A percentile compares a stretch with the other conserved stretches of the same genome.
phyloP scores from a whole-genome alignment of 176 grass and related monocot species.

The Pontederia paniculata region DNA sequence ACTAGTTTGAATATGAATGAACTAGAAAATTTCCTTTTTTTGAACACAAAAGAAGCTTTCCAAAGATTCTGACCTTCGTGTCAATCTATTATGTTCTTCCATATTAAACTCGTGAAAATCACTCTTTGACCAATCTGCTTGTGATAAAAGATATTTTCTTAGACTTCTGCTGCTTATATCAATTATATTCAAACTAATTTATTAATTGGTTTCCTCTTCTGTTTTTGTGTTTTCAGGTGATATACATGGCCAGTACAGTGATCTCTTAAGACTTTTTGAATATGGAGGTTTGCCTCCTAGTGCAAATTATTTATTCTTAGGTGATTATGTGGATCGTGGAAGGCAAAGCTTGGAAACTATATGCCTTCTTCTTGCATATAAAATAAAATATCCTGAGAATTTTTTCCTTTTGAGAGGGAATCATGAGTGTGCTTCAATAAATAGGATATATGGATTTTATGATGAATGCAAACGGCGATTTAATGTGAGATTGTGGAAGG shows the following conservation, averaged over 20 bases:
- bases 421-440: constrained; percentile 97
- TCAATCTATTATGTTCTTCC: no score
- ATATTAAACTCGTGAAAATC: no score
- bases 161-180: background rate
- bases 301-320: constrained; percentile 82
- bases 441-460: constrained; percentile 97
- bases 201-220: background rate
- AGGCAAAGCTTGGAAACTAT: constrained; percentile 95
- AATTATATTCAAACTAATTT: background rate
- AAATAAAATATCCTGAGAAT: constrained; percentile 90
- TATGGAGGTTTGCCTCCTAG: constrained; percentile 74
- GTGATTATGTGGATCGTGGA: constrained; percentile 90
- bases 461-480: constrained; percentile 90
- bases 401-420: constrained; percentile 92
- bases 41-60: no score
- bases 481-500: constrained; percentile 80
- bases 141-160: no score
- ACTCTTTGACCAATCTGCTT: no score
- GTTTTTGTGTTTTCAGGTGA: constrained; percentile 37
- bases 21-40: no score
- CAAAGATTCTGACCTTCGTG: no score
- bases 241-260: constrained; percentile 90
- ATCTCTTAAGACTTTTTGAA: constrained; percentile 82
- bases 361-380: constrained; percentile 81
- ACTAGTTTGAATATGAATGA: no score